Percentiles rank a stretch among this genome's conserved stretches.
phyloP scores from a whole-genome alignment of 1,139 yeast genomes.

The Blastobotrys malaysiensis region DNA sequence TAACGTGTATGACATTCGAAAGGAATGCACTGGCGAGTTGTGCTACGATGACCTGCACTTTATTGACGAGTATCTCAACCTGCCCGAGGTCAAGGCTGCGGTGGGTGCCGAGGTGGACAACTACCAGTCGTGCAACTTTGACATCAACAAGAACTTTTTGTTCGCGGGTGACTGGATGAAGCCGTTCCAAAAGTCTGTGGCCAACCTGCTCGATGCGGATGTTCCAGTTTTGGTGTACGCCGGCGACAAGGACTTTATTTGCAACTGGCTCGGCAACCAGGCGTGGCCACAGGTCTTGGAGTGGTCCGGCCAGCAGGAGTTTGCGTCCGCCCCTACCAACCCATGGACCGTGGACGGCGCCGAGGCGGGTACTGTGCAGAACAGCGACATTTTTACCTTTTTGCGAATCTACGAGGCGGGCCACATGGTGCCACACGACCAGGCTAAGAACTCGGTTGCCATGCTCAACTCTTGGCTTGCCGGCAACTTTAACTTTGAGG shows the following conservation, averaged over 20 bases:
- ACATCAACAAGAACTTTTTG: slow-evolving; percentile 51
- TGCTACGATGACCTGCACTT: slow-evolving; percentile 57
- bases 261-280: slow-evolving; percentile 85
- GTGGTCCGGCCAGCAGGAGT: not conserved
- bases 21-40: slow-evolving; percentile 47
- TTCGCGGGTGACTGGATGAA: slow-evolving; percentile 56
- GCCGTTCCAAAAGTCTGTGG: slow-evolving; percentile 61
- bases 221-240: slow-evolving; percentile 80
- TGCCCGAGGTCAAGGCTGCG: slow-evolving; percentile 53
- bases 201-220: slow-evolving; percentile 51
- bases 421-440: slow-evolving; percentile 74
- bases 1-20: slow-evolving; percentile 66
- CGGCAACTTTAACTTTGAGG: slow-evolving; percentile 32
- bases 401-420: slow-evolving; percentile 64
- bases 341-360: slow-evolving; percentile 40
- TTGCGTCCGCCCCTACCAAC: slow-evolving; percentile 51
- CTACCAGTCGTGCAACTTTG: slow-evolving; percentile 52
- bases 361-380: slow-evolving; percentile 62
- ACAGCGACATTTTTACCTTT: slow-evolving; percentile 53
- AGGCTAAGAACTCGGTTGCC: slow-evolving; percentile 66
- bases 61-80: slow-evolving; percentile 55
- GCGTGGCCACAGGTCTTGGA: slow-evolving; percentile 55
- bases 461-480: slow-evolving; percentile 75
- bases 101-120: slow-evolving; percentile 52
- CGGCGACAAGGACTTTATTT: slow-evolving; percentile 84